Base-by-base conservation (phyloP, 2,329 filamentous ascomycete genomes). In the Knufia petricola region DNA sequence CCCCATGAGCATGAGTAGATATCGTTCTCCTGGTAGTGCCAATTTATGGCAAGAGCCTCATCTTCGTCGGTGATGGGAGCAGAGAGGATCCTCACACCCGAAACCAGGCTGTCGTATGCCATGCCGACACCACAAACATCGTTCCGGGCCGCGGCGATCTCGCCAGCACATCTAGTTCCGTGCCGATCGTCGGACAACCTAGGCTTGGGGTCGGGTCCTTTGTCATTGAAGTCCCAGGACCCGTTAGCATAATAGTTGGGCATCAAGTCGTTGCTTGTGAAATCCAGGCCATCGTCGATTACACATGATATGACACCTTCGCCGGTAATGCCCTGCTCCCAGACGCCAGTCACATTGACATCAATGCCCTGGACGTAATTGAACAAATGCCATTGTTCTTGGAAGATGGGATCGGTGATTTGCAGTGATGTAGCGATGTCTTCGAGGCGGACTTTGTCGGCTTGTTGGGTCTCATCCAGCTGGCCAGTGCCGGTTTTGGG, bases 1-100 rank as follows among this genome's bases (percentile, higher is more conserved):
- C 92, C 92, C 92, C 92, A 98, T 0, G 92, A 98, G 70, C 92
- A 98, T 1, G 92, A 98, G 69, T 95, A 98, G 51, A 98, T 96
- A 52, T 95, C 81, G 63, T 95, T 98, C 52, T 90, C 74, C 60
- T 95, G 82, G 60, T 81, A 92, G 53, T 84, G 85, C 69, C 90
- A 96, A 66, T 94, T 95, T 74, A 98, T 82, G 19, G 92, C 87
- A 24, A 84, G 74, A 20, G 92, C 89, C 67, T 98, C 92, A 61
- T 98, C 92, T 23, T 85, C 82, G 63, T 98, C 92, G 44, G 82
- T 84, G 55, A 98, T 95, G 42, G 86, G 72, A 61, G 88, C 90
- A 50, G 87, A 94, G 4, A 98, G 76, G 56, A 98, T 98, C 46
- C 92, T 86, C 55, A 96, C 83, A 32, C 89, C 92, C 2, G 92